Base-by-base conservation (phyloP, 2,329 filamentous ascomycete species). In the Phialophora tarda region DNA sequence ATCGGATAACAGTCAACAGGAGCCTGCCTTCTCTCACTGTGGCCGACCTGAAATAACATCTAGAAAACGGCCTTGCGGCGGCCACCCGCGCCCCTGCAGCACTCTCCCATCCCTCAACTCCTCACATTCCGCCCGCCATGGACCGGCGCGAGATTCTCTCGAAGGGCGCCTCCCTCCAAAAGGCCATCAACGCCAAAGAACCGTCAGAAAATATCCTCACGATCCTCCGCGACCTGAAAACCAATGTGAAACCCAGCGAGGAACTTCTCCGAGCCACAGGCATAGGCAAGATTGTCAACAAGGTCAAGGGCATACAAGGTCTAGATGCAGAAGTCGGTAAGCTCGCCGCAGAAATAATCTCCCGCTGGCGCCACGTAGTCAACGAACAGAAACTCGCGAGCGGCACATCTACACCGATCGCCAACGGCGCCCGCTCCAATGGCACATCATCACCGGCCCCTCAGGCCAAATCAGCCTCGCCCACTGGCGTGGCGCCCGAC, bases 181-280 rank as follows among this genome's bases (percentile, higher is more conserved):
- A 96, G 81, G 91, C 92, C 26, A 84, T 91, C 51, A 82, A 84
- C 55, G 87, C 88, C 64, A 91, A 91, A 75, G 91, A 96, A 74
- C 88, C 93, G 4, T 76, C 91, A 28, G 80, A 88, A 48, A 90
- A 87, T 67, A 85, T 96, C 59, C 82, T 96, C 63, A 83, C 85
- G 60, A 84, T 98, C 68, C 83, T 99, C 61, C 88, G 90, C 74
- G 87, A 89, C 59, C 84, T 98, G 47, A 91, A 94, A 80, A 89
- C 89, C 74, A 91, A 91, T 69, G 89, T 94, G 41, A 86, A 87
- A 55, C 91, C 93, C 10, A 95, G 91, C 2, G 95, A 99, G 80
- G 92, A 97, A 73, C 86, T 97, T 73, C 83, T 99, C 71, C 89
- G 94, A 75, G 90, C 90, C 50, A 98, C 94, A n/a, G 91, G 90